Evolutionary conservation across 2,329 filamentous ascomycete genomes (phyloP).

Genomic region (Neurospora sp.): DNA sequence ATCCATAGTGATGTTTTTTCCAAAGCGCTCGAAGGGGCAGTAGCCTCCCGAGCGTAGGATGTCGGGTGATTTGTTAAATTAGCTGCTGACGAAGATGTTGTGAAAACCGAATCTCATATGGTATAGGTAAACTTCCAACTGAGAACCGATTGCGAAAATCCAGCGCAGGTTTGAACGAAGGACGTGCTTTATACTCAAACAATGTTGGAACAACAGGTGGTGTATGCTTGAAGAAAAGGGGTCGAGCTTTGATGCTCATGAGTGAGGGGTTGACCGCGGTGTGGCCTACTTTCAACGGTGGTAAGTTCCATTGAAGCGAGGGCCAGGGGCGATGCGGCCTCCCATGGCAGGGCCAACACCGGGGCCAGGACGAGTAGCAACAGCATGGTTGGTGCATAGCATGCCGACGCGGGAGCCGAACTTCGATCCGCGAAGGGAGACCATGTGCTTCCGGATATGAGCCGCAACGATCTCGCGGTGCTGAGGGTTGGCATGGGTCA

Average conservation of each 20-base stretch:
- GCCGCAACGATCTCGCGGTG: slow-evolving; percentile 88
- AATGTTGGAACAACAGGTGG: not conserved
- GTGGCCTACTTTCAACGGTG: slow-evolving; percentile 24
- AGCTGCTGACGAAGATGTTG: slow-evolving; percentile 28
- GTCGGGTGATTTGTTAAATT: slow-evolving; percentile 27
- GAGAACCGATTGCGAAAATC: slow-evolving; percentile 20
- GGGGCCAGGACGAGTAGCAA: slow-evolving; percentile 80
- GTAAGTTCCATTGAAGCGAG: slow-evolving; percentile 49
- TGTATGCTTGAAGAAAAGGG: not conserved
- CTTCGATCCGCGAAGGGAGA: slow-evolving; percentile 94
- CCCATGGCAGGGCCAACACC: slow-evolving; percentile 59
- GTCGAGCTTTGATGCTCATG: not conserved
- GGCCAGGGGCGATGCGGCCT: slow-evolving; percentile 45
- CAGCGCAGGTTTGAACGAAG: slow-evolving; percentile 6
- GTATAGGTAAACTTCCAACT: slow-evolving; percentile 18
- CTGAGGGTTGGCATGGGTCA: slow-evolving; percentile 77
- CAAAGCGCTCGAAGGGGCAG: slow-evolving; percentile 28
- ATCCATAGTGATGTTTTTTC: slow-evolving; percentile 30
- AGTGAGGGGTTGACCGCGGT: not conserved
- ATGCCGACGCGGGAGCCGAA: slow-evolving; percentile 97
- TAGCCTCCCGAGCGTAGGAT: slow-evolving; percentile 31
- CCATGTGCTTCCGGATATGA: slow-evolving; percentile 98
- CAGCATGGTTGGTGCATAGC: slow-evolving; percentile 93
- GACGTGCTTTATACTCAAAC: slow-evolving; percentile 1
- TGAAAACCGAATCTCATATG: slow-evolving; percentile 26